Base-by-base conservation (phyloP, 2,329 filamentous ascomycete genomes). In the Alternaria infectoria region DNA sequence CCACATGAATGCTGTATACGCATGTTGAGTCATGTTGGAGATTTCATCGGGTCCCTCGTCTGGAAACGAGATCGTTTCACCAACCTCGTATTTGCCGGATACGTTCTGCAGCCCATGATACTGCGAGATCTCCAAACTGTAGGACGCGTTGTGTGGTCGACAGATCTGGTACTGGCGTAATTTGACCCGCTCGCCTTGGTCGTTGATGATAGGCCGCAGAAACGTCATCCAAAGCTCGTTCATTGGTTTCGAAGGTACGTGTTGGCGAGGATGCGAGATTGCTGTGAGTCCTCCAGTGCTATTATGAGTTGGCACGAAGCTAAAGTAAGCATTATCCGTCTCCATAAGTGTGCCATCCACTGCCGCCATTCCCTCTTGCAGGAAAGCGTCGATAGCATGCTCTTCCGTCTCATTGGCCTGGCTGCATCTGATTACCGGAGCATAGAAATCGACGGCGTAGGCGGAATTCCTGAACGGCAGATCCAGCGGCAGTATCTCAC, bases 1-100 rank as follows among this genome's bases (percentile, higher is more conserved):
- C 65, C 58, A 66, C 64, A 71, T 68, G 50, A 66, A 67, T 4
- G 67, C 69, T n/a, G 64, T 57, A 9, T 71, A 69, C n/a, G 67
- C 61, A 32, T 69, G 69, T 43, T 69, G 63, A 3, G 64, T 64
- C 60, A 70, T 65, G 43, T 71, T 60, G 30, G 51, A 54, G 6
- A 54, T 25, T 21, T 54, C 19, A 17, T 54, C 12, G 9, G 51
- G 30, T 11, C 9, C 19, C 13, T 54, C 51, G 9, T 40, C n/a
- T 21, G 51, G 51, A 10, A 54, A 54, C 21, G 51, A 15, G 6
- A 54, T 54, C 4, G 30, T 17, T 23, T 36, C 30, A 4, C 51
- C 30, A 2, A 43, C 32, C 5, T 43, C 32, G 30, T 54, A 54
- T 8, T 25, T 25, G 13, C 19, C 21, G 9, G 30, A 54, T 17